A percentile compares a stretch with the other conserved stretches of the same genome.
phyloP scores from a whole-genome alignment of 2,329 filamentous ascomycete species.

The Ambrosiella xylebori region DNA sequence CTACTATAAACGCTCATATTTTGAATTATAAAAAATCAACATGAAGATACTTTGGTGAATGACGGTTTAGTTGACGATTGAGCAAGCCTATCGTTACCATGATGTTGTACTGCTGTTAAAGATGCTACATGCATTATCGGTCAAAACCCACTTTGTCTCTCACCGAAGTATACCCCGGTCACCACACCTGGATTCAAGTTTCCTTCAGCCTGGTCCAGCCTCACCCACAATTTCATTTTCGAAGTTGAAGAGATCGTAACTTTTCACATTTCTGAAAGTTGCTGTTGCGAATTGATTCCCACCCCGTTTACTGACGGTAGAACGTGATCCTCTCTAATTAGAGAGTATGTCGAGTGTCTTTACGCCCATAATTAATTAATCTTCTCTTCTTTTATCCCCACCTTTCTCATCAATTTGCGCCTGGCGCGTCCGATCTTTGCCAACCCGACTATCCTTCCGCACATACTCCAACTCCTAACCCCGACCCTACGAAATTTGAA shows the following conservation, averaged over 20 bases:
- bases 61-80: no score
- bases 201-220: conserved; percentile 5
- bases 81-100: no score
- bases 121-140: background rate
- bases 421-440: conserved; percentile 3
- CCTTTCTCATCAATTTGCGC: conserved; percentile 2
- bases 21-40: no score
- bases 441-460: background rate
- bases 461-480: background rate
- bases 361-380: no score
- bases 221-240: background rate
- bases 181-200: background rate
- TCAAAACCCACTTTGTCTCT: background rate
- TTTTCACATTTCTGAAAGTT: background rate
- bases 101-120: no score
- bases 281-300: background rate
- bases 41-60: no score
- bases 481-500: background rate
- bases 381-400: background rate
- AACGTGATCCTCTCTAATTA: no score
- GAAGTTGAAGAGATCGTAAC: background rate
- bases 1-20: no score
- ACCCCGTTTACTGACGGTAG: background rate
- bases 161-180: background rate
- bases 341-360: no score